Evolutionary conservation across 1,284 basidiomycete species (phyloP).

Genomic region (Flammula alnicola): DNA sequence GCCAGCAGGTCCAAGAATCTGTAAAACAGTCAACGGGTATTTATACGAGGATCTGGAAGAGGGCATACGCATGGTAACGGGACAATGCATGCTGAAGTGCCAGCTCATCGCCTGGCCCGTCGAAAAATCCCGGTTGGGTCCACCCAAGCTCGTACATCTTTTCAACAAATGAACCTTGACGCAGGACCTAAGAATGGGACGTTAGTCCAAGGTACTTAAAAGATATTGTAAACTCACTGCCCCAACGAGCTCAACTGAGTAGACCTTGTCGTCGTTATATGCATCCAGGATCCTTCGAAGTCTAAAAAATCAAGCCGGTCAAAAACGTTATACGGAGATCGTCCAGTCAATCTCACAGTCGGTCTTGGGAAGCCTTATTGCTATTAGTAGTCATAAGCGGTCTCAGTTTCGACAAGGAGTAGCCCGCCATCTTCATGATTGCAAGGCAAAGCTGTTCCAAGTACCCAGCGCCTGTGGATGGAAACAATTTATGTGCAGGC

Average conservation of each 20-base stretch:
- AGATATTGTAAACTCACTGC: slow-evolving; percentile 43
- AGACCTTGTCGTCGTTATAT: slow-evolving; percentile 50
- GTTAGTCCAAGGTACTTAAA: neutral
- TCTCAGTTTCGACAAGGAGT: no score
- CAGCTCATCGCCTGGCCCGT: slow-evolving; percentile 35
- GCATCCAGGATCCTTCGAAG: slow-evolving; percentile 42
- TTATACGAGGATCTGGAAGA: neutral
- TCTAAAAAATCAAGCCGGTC: slow-evolving; percentile 23
- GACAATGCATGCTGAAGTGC: slow-evolving; percentile 42
- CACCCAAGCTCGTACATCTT: slow-evolving; percentile 60
- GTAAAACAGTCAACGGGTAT: neutral
- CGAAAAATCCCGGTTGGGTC: slow-evolving; percentile 48
- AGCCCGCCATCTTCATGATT: no score
- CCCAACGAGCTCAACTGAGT: slow-evolving; percentile 55
- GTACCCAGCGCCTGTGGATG: no score
- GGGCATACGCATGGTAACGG: slow-evolving; percentile 45
- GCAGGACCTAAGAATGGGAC: slow-evolving; percentile 41
- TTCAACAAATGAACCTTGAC: slow-evolving; percentile 57
- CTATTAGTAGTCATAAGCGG: no score
- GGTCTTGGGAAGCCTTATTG: slow-evolving; percentile 2
- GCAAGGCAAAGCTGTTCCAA: no score
- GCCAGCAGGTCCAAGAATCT: slow-evolving; percentile 46
- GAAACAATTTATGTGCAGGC: no score
- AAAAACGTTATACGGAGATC: no score
- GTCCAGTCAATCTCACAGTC: no score